Evolutionary conservation across 805 yeast genomes (phyloP).

Genomic region (Cyberlindnera xylosilytica): DNA sequence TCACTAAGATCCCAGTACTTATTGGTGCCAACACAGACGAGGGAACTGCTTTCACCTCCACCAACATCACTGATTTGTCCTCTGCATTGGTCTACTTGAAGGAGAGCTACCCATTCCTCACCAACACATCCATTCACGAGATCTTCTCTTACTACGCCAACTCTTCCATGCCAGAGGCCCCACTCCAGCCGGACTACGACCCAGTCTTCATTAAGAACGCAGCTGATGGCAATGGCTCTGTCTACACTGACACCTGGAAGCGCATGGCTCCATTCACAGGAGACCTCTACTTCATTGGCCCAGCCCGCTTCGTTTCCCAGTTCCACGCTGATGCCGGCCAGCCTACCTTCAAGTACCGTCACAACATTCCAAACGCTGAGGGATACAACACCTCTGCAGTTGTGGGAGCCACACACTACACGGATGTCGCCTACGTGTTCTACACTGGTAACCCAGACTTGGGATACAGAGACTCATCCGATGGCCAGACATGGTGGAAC

Average conservation of each 20-base stretch:
- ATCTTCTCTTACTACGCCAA: conserved; percentile 6
- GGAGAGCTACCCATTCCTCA: conserved; percentile 4
- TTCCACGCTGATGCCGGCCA: conserved; percentile 3
- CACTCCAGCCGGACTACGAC: conserved; percentile 17
- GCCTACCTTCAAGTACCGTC: conserved; percentile 12
- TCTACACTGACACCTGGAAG: conserved; percentile 2
- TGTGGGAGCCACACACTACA: conserved; percentile 9
- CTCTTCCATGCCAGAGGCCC: conserved; percentile 4
- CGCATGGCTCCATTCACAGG: conserved; percentile 8
- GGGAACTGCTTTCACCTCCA: conserved; percentile 12
- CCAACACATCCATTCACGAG: conserved; percentile 11
- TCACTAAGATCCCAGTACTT: conserved; percentile 20
- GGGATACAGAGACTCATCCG: conserved; percentile 5
- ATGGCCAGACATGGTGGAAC: conserved; percentile 12
- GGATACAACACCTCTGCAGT: conserved; percentile 7
- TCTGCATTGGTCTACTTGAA: conserved; percentile 1
- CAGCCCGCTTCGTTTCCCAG: conserved; percentile 13
- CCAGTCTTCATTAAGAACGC: conserved; percentile 1
- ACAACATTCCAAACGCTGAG: conserved; percentile 10
- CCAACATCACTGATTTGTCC: conserved; percentile 3
- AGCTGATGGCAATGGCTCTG: background rate
- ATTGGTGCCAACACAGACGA: conserved; percentile 26
- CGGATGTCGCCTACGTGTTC: conserved; percentile 11
- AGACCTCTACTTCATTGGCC: conserved; percentile 14
- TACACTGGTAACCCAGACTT: conserved; percentile 9